phyloP scores from a whole-genome alignment of 768 basidiomycete species.

The Rhodotorula kratochvilovae region DNA sequence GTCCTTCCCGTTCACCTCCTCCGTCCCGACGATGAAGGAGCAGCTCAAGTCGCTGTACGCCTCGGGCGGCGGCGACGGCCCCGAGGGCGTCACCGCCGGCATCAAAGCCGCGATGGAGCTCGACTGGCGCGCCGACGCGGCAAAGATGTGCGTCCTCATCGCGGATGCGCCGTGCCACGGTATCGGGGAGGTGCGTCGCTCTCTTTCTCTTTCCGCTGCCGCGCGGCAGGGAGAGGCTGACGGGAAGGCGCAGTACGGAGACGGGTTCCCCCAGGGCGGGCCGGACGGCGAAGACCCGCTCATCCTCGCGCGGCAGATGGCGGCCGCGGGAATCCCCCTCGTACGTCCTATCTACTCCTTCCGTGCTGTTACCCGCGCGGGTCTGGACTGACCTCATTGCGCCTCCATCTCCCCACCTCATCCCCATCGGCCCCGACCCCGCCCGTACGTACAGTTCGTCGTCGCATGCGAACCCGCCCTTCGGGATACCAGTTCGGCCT shows the following conservation, averaged over 20 bases:
- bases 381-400: too few species aligned
- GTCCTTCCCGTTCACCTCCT: constrained; percentile 90
- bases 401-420: too few species aligned
- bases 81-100: constrained; percentile 95
- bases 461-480: constrained; percentile 98
- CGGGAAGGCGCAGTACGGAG: constrained; percentile 58
- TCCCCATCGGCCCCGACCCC: too few species aligned
- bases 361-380: too few species aligned
- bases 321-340: constrained; percentile 79
- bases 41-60: constrained; percentile 80
- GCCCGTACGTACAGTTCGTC: constrained; percentile 80
- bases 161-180: constrained; percentile 98
- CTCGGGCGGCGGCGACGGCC: constrained; percentile 81
- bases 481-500: constrained; percentile 75
- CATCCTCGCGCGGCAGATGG: constrained; percentile 81
- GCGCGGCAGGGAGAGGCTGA: too few species aligned
- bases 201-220: not conserved
- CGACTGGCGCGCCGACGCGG: constrained; percentile 82
- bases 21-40: constrained; percentile 78
- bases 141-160: constrained; percentile 93
- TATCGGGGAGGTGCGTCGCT: constrained; percentile 50
- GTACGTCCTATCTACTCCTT: constrained; percentile 53
- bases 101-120: constrained; percentile 74
- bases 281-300: constrained; percentile 82
- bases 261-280: constrained; percentile 69